These are phyloP conservation scores for Grosmannia huntii DNA, from an alignment of 2,329 filamentous ascomycete genomes.

Conservation along the genomic window DNA sequence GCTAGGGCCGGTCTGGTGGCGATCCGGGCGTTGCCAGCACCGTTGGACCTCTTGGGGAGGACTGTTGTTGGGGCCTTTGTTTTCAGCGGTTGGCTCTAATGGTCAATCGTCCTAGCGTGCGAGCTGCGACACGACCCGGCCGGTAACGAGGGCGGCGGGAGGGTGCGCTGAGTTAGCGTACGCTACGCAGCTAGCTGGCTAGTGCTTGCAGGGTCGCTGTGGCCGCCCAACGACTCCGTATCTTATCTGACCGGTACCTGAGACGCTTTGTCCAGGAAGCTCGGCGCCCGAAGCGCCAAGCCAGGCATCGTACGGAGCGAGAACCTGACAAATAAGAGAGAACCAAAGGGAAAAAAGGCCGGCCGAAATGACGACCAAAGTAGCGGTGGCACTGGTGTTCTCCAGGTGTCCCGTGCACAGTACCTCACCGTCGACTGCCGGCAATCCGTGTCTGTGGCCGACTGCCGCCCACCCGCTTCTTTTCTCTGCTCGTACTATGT, in stretches of 20 bases:
- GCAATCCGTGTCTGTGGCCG: too few relatives aligned
- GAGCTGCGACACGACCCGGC: constrained; percentile 11
- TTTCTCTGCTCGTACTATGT: too few relatives aligned
- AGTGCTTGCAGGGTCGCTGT: neutral
- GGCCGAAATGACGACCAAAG: too few relatives aligned
- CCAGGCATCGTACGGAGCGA: neutral
- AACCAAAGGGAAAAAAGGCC: too few relatives aligned
- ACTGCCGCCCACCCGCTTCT: too few relatives aligned
- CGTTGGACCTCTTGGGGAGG: neutral
- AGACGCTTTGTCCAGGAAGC: neutral
- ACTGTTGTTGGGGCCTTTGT: neutral
- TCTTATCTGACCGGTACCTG: too few relatives aligned
- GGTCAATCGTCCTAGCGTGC: constrained; percentile 6
- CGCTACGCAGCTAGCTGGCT: neutral
- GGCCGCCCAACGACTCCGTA: too few relatives aligned
- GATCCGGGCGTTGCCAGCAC: neutral
- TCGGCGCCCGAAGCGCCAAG: neutral
- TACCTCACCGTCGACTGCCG: too few relatives aligned
- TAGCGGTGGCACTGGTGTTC: neutral
- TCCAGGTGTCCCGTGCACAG: too few relatives aligned
- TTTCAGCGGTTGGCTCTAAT: neutral
- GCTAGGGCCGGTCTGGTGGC: neutral
- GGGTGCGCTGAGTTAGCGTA: constrained; percentile 9
- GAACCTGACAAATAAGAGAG: too few relatives aligned
- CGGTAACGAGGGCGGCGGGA: constrained; percentile 10